phyloP scores from a whole-genome alignment of 805 yeast species.

The Pichia manshurica region DNA sequence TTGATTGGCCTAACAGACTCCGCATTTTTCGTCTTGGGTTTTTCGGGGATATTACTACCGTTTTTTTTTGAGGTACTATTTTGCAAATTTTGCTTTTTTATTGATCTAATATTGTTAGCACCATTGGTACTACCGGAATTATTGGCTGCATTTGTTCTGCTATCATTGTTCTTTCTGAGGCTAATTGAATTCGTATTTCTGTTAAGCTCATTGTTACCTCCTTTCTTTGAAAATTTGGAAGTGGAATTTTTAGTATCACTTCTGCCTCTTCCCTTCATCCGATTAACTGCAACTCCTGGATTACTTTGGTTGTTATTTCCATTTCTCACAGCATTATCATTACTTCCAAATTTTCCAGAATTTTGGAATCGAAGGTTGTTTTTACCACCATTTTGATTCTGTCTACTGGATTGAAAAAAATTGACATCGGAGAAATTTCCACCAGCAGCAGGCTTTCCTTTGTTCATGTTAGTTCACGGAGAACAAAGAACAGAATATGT shows the following conservation, averaged over 20 bases:
- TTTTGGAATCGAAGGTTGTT: background rate
- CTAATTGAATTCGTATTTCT: background rate
- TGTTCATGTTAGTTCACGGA: background rate
- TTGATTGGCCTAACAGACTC: too few relatives aligned
- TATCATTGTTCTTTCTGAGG: too few relatives aligned
- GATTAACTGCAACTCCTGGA: background rate
- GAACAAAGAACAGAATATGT: too few relatives aligned
- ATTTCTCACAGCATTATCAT: background rate
- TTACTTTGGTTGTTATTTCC: background rate
- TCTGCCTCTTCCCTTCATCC: background rate
- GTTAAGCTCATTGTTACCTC: background rate
- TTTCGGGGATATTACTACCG: background rate
- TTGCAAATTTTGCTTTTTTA: too few relatives aligned
- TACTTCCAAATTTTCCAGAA: background rate
- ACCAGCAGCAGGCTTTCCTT: conserved; percentile 1
- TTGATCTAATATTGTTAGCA: background rate
- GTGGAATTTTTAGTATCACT: background rate
- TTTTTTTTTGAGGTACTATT: too few relatives aligned
- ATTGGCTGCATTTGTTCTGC: too few relatives aligned
- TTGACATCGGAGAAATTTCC: conserved; percentile 18
- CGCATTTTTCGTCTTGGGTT: too few relatives aligned
- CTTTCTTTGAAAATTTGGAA: background rate
- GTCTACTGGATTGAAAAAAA: conserved; percentile 16
- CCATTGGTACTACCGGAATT: background rate
- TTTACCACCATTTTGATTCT: conserved; percentile 2